Base-by-base conservation (phyloP, 192 early-diverging fungal species). In the Coemansia sp. region DNA sequence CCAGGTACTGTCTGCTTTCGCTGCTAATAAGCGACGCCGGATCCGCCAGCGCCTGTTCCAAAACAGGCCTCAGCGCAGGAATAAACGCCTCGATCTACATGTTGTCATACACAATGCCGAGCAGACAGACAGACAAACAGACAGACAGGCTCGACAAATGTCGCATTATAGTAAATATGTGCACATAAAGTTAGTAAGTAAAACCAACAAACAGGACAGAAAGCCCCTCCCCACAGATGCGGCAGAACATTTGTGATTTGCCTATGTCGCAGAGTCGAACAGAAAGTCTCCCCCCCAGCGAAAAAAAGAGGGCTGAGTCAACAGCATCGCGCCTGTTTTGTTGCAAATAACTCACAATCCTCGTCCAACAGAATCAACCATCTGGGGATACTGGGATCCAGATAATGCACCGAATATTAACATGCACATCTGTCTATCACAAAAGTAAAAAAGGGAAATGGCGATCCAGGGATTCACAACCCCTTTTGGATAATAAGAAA, bases 1-100 rank as follows among this genome's bases (percentile, higher is more conserved):
- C 49, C 9, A 82, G 67, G 26, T 73, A 76, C 71, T 73, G 74
- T 48, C 67, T 69, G 74, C 79, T 82, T 62, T 76, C 74, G 40
- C 72, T 73, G 62, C 66, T 82, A 16, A 82, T 56, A 61, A 82
- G 67, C 22, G 79, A 69, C 21, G 66, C 71, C n/a, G 74, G 61
- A 58, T 72, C 68, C 45, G 65, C 67, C 71, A 82, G 63, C 26
- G 79, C 79, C 58, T 82, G 70, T 68, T 76, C 73, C 52, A 82
- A 71, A 56, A 82, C 79, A 10, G 79, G 69, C 67, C 32, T 64
- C 64, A 82, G 71, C 51, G 60, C 65, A 21, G 70, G 61, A 42
- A 71, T 46, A 45, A 69, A 76, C 47, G 57, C 67, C 68, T 82
- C 79, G 55, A 82, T 61, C 79, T 82, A 82, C 74, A 72, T 0